Base-by-base conservation (phyloP, 305 asterid genomes). In the Rubia occidens region DNA sequence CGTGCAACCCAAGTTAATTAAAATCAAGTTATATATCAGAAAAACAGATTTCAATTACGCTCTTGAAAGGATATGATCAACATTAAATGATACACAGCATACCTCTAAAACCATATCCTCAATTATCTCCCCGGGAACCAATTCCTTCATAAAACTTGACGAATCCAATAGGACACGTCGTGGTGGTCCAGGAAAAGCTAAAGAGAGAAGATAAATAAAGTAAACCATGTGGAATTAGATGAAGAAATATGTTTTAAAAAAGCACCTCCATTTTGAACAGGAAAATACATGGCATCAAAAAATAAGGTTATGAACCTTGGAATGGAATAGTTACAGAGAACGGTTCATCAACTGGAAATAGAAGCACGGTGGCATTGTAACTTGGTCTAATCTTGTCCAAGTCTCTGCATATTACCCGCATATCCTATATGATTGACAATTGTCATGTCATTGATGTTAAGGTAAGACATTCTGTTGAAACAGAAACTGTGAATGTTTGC, bases 101-200 rank as follows among this genome's bases (percentile, higher is more conserved):
- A 59, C 63, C 63, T 59, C 63, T 59, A 59, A 59, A 24, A 59
- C 39, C 35, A 59, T 11, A 24, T 26, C 39, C 63, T 11, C 14
- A 59, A 59, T 24, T 24, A 26, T 59, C 63, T 59, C 63, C 63
- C 63, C 13, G 9, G 63, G 63, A 20, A 59, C n/a, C 63, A 59
- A 59, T 59, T 59, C 14, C 63, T 59, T 24, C 39, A 59, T 7
- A 24, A 59, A 59, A 20, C 35, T 59, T 59, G 26, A 3, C 21
- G 63, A 24, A 24, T 59, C 17, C 15, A 24, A 59, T 24, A 24
- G 6, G 63, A 59, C 40, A 59, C 63, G 29, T 24, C 40, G 35
- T 9, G 63, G 63, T 20, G 39, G 40, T 59, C 63, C 40, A 21
- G 63, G 63, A 21, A 59, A 59, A 11, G 24, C 63, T 59, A 59